These are phyloP conservation scores for Scheffersomyces lignicola DNA, from an alignment of 1,139 yeast genomes.

Conservation along the genomic window DNA sequence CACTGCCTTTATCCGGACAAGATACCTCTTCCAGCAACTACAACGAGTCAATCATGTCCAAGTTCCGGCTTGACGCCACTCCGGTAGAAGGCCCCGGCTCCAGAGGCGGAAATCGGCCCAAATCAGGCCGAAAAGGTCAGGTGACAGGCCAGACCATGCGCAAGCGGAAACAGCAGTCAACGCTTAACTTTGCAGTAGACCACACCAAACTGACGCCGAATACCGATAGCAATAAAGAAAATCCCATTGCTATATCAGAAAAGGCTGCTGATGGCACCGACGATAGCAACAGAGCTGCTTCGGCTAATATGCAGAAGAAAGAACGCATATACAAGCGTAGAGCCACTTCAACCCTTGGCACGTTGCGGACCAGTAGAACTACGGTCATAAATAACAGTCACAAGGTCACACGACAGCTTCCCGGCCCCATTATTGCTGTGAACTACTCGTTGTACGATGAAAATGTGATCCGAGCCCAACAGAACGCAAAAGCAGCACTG, in stretches of 20 bases:
- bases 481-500: slow-evolving; percentile 14
- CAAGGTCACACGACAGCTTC: slow-evolving; percentile 35
- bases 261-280: too few species aligned
- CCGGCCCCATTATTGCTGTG: slow-evolving; percentile 42
- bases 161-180: slow-evolving; percentile 23
- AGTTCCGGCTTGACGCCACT: slow-evolving; percentile 35
- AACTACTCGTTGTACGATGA: slow-evolving; percentile 43
- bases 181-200: slow-evolving; percentile 13
- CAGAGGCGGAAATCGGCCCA: slow-evolving; percentile 34
- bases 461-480: slow-evolving; percentile 18
- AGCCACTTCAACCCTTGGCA: not conserved
- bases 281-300: too few species aligned
- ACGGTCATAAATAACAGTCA: slow-evolving; percentile 30
- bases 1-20: slow-evolving; percentile 22
- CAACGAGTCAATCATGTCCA: slow-evolving; percentile 33
- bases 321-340: not conserved
- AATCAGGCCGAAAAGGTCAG: slow-evolving; percentile 28
- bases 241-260: too few species aligned
- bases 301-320: not conserved
- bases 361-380: slow-evolving; percentile 24
- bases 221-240: too few species aligned
- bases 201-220: too few species aligned
- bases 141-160: slow-evolving; percentile 23
- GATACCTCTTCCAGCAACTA: slow-evolving; percentile 31
- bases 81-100: slow-evolving; percentile 49